Percentiles rank a stretch among this genome's conserved stretches.
These are phyloP conservation scores for Tillandsia fasciculata DNA, from an alignment of 176 grass and related monocot species.

Conservation along the genomic window DNA sequence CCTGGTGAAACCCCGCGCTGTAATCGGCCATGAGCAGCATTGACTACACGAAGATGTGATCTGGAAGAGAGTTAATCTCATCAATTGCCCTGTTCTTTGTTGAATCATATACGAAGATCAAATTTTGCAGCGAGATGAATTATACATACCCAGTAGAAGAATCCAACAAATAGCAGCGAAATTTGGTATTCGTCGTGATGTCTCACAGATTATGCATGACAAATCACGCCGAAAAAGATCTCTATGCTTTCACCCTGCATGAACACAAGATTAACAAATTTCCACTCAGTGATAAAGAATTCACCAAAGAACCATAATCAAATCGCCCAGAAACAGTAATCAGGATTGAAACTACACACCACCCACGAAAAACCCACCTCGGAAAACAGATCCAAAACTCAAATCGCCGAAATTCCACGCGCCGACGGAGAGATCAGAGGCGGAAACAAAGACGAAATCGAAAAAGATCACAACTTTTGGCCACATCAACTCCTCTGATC, in stretches of 20 bases:
- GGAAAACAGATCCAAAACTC: neutral
- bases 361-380: neutral
- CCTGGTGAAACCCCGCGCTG: constrained; percentile 75
- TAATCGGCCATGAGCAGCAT: constrained; percentile 38
- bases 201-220: too few relatives aligned
- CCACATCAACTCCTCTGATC: neutral
- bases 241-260: too few relatives aligned
- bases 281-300: neutral
- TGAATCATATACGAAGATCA: constrained; percentile 7
- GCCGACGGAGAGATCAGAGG: neutral
- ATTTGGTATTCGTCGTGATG: too few relatives aligned
- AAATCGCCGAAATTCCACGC: too few relatives aligned
- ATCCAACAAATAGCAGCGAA: neutral
- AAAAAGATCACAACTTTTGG: neutral
- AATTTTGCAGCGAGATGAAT: constrained; percentile 3
- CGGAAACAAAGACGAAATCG: neutral
- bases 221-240: too few relatives aligned
- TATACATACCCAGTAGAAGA: neutral
- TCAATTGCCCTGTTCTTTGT: neutral
- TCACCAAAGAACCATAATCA: neutral
- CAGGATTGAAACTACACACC: neutral
- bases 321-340: neutral
- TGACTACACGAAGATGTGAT: neutral
- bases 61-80: constrained; percentile 14
- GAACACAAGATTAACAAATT: too few relatives aligned